Evolutionary conservation across 2,329 filamentous ascomycete species (phyloP), one percentile per base, ranked within the genome.

Genomic region (Aspergillus sp.): DNA sequence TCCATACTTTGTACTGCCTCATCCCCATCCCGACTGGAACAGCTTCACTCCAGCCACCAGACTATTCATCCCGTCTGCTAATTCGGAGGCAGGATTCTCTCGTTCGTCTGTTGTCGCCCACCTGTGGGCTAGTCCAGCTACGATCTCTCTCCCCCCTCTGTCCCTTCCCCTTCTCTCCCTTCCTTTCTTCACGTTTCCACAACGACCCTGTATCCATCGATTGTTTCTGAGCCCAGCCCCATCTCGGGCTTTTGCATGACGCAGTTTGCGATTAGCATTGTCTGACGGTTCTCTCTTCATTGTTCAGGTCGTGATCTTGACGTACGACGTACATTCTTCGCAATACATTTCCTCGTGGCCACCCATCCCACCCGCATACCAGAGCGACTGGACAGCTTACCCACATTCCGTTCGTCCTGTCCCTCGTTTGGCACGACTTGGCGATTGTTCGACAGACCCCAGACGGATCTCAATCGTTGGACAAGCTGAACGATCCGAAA

Each of bases 1-100:
- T 66, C 13, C 19, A 16, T 50, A 21, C 25, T 44, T 23, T 56
- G 17, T 31, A 21, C 50, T 55, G 62, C 64, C n/a, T 62, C 59
- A 55, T 48, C 47, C 54, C 16, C 21, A 14, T 59, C 50, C 14
- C 6, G 21, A 23, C 23, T 29, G 25, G 25, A 29, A 29, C 11
- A 29, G 7, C 25, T 29, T 29, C 25, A 29, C 25, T 59, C 71
- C 71, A 73, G 70, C 70, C 71, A 70, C 70, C 70, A 60, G 48
- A 53, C 34, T 55, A 57, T 57, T 40, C 42, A 49, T 51, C 25
- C 38, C 48, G 45, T 47, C 23, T 13, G 17, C 42, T 1, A 20
- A 42, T 42, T 42, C 40, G 19, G 40, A 42, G 40, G 40, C 17
- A 31, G 40, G 19, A 19, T 48, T 43, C 43, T 46, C 34, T 46